Conservation (phyloP, 345 rosid genomes). For the Ceriops zippeliana region DNA sequence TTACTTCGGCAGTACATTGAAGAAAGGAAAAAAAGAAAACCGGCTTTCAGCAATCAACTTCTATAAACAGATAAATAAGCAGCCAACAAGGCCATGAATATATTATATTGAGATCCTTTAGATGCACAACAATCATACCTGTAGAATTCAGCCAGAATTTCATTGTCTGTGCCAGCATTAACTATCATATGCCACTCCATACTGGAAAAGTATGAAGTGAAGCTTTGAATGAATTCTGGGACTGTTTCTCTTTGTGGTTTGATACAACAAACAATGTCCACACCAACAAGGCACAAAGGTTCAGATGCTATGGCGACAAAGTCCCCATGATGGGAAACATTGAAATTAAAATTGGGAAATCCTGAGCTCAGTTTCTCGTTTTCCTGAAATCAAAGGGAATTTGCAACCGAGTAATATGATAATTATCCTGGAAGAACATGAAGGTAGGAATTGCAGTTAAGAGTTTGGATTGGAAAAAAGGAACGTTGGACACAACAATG, state of each 20-base stretch:
- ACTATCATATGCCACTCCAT: constrained; percentile 50
- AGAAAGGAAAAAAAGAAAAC: background rate
- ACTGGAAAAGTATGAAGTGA: constrained; percentile 50
- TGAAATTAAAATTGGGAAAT: constrained; percentile 65
- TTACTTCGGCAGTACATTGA: background rate
- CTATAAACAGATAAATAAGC: background rate
- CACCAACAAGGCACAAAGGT: constrained; percentile 65
- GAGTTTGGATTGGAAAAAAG: too few relatives aligned
- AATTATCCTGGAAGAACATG: background rate
- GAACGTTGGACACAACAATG: too few relatives aligned
- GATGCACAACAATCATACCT: constrained; percentile 34
- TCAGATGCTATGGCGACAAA: constrained; percentile 71
- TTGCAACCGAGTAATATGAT: background rate
- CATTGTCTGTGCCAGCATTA: constrained; percentile 37
- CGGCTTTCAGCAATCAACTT: background rate
- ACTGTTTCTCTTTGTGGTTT: constrained; percentile 40
- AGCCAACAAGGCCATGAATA: background rate
- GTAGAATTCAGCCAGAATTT: constrained; percentile 49
- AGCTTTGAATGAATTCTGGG: constrained; percentile 45
- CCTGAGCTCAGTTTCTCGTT: constrained; percentile 16
- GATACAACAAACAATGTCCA: constrained; percentile 48
- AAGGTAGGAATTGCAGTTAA: too few relatives aligned
- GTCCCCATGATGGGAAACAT: constrained; percentile 71
- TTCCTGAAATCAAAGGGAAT: constrained; percentile 37
- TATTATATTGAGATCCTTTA: constrained; percentile 1